Evolutionary conservation across 495 filamentous ascomycete genomes (phyloP).

Genomic region (Neurospora sp.): DNA sequence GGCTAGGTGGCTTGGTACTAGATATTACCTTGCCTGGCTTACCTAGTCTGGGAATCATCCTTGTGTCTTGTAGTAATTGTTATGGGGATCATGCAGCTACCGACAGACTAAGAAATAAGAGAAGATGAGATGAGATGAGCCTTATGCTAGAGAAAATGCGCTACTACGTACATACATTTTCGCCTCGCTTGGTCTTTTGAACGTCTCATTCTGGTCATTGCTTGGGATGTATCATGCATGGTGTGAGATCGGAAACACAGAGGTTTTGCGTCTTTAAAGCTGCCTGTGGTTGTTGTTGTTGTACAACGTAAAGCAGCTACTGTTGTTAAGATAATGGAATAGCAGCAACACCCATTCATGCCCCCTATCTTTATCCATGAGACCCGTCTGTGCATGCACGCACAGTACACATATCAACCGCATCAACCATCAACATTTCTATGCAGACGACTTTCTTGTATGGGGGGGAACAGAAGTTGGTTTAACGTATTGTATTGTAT

Average conservation of each 20-base stretch:
- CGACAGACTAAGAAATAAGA: background rate
- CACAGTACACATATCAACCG: background rate
- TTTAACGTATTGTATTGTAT: background rate
- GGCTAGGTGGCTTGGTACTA: background rate
- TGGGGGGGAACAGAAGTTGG: background rate
- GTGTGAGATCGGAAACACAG: background rate
- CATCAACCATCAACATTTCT: background rate
- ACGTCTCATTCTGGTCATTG: background rate
- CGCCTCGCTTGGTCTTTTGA: background rate
- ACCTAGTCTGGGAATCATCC: no score
- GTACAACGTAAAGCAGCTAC: background rate
- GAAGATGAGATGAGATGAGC: background rate
- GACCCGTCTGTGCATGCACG: background rate
- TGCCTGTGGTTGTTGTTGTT: background rate
- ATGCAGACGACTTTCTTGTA: background rate
- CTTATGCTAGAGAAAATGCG: background rate
- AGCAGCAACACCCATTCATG: no score
- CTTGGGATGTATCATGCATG: background rate
- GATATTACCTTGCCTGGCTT: constrained; percentile 1
- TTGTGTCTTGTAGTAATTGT: constrained; percentile 15
- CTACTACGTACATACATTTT: background rate
- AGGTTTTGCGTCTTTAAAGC: no score
- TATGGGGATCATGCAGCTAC: background rate
- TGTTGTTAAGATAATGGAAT: background rate
- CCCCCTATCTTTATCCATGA: no score